phyloP scores from a whole-genome alignment of 208 protist genomes.

The Acanthamoeba castellanii region DNA sequence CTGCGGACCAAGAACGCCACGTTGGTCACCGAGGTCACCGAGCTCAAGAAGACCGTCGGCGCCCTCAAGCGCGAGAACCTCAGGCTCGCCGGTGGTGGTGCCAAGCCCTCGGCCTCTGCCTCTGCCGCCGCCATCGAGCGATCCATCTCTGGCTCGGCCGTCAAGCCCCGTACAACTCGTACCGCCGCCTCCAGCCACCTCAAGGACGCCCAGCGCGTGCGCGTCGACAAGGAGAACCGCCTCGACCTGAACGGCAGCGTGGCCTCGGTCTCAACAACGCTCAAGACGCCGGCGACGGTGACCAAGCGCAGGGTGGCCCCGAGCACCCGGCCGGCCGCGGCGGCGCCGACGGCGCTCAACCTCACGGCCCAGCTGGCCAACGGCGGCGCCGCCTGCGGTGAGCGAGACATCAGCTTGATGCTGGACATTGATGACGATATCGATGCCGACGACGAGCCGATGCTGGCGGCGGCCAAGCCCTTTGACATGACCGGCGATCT shows the following conservation, averaged over 20 bases:
- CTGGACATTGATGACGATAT: not conserved
- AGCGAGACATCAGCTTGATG: conserved; percentile 9
- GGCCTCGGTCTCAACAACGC: not conserved
- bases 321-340: not conserved
- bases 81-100: not conserved
- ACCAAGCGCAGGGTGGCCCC: not conserved
- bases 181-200: not conserved
- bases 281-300: not conserved
- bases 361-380: not conserved
- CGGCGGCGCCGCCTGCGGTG: not conserved
- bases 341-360: not conserved
- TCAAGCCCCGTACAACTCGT: not conserved
- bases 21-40: conserved; percentile 7
- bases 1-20: conserved; percentile 40
- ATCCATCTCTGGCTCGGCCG: not conserved
- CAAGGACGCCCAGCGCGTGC: conserved; percentile 13
- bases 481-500: conserved; percentile 35
- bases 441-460: not conserved
- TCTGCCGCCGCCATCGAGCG: not conserved
- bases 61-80: conserved; percentile 60
- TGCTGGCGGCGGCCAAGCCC: not conserved
- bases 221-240: conserved; percentile 19
- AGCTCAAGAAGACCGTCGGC: conserved; percentile 28
- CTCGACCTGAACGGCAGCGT: conserved; percentile 21
- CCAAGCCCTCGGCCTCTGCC: not conserved